These are phyloP conservation scores for Aspergillus egyptiacus DNA, from an alignment of 495 filamentous ascomycete genomes.

Conservation along the genomic window DNA sequence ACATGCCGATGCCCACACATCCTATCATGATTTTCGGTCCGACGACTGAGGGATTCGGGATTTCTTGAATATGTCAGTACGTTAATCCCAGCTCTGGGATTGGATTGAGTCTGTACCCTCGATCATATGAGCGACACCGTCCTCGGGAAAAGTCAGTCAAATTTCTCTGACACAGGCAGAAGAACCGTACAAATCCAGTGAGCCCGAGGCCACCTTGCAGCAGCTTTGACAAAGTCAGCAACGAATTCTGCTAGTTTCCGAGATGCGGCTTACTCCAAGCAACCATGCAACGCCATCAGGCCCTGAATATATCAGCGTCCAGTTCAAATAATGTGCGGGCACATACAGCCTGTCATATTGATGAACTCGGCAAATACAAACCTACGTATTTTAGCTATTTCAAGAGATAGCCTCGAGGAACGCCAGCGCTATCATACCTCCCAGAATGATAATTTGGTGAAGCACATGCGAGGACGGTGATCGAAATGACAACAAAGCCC, in stretches of 20 bases:
- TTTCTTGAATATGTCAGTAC: slow-evolving; percentile 41
- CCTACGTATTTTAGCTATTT: slow-evolving; percentile 41
- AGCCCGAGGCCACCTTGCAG: slow-evolving; percentile 57
- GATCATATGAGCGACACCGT: slow-evolving; percentile 51
- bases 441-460: slow-evolving; percentile 56
- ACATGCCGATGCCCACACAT: slow-evolving; percentile 61
- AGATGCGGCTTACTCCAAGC: slow-evolving; percentile 41
- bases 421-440: slow-evolving; percentile 42
- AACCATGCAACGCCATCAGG: slow-evolving; percentile 60
- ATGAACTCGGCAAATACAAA: slow-evolving; percentile 55
- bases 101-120: slow-evolving; percentile 24
- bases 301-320: slow-evolving; percentile 32
- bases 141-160: slow-evolving; percentile 27
- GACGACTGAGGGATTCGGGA: slow-evolving; percentile 59
- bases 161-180: neutral
- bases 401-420: slow-evolving; percentile 31
- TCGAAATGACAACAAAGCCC: slow-evolving; percentile 63
- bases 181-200: slow-evolving; percentile 48
- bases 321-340: neutral
- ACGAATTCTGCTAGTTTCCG: neutral
- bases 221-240: slow-evolving; percentile 33
- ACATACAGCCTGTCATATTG: slow-evolving; percentile 53
- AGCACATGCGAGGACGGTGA: slow-evolving; percentile 58
- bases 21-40: slow-evolving; percentile 70
- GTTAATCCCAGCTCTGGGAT: neutral